Base-by-base conservation (phyloP, 1,139 yeast species). In the Yamadazyma epiphylla region DNA sequence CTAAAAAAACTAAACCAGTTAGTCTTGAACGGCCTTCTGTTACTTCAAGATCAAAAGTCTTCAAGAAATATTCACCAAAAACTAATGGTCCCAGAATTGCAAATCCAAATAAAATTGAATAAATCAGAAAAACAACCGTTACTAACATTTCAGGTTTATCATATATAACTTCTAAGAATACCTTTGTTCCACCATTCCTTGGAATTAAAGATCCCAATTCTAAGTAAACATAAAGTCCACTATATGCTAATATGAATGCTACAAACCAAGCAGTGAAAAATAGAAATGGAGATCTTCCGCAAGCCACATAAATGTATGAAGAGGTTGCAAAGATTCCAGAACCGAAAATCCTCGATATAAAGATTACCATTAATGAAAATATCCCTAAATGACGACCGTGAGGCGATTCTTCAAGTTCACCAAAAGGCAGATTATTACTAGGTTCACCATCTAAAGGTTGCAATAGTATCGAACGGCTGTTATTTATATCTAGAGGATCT, bases 261-360 rank as follows among this genome's bases (percentile, higher is more conserved):
- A 77, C 42, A 3, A 65, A 24, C 91, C 91, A 82, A 1, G 82
- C 72, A 0, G 62, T 37, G 28, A 80, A 70, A 50, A 80, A 82
- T 26, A 78, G 48, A 19, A 67, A 56, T 2, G 80, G 75, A 3
- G 82, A 78, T 16, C 85, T 77, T 13, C 88, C 89, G 45, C 79
- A 74, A 43, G 80, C 82, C 26, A 69, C 70, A 45, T 73, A 80
- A 22, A 82, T 75, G 15, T 80, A 74, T 12, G 84, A 71, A 0
- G 89, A 80, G 1, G 80, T 75, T 11, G 87, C 80, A 56, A 82
- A 80, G 12, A 82, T 81, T 0, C 91, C 91, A 1, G 87, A 77
- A 0, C 91, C 91, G n/a, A 82, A 63, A 25, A 82, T 81, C 37
- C 88, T 59, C 15, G 85, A 76, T 3, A 82, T 68, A 43, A 80